phyloP scores from a whole-genome alignment of 352 stramenopile genomes.

The Pythium vanterpoolii region DNA sequence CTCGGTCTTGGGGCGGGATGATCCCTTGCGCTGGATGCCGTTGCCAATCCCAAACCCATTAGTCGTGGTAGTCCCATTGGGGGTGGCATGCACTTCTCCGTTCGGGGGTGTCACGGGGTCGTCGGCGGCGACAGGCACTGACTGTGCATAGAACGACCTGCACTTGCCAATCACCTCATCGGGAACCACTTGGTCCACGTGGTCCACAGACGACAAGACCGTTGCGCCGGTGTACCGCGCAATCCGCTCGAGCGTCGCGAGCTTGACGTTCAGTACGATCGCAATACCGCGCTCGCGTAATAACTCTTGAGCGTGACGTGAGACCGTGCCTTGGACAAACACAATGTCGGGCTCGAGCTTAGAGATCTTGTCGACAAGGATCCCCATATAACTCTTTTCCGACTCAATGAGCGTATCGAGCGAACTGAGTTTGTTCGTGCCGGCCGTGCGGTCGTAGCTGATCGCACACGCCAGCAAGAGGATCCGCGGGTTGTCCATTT shows the following conservation, averaged over 20 bases:
- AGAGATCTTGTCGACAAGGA: constrained; percentile 96
- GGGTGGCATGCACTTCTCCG: background rate
- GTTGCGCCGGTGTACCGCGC: constrained; percentile 91
- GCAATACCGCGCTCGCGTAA: constrained; percentile 88
- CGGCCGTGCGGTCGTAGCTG: constrained; percentile 91
- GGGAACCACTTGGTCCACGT: constrained; percentile 72
- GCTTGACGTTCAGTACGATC: constrained; percentile 95
- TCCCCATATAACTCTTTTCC: constrained; percentile 97
- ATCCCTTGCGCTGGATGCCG: constrained; percentile 12
- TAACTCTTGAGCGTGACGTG: constrained; percentile 91
- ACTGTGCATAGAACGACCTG: constrained; percentile 65
- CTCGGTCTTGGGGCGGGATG: constrained; percentile 45
- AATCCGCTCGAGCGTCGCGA: constrained; percentile 90
- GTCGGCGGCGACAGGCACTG: constrained; percentile 45
- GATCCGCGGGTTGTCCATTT: constrained; percentile 95
- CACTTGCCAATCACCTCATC: constrained; percentile 61
- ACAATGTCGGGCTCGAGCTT: constrained; percentile 94
- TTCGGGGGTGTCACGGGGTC: constrained; percentile 3
- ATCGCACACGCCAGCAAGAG: constrained; percentile 95
- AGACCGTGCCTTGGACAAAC: constrained; percentile 90
- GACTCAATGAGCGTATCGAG: constrained; percentile 96
- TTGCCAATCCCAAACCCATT: constrained; percentile 12
- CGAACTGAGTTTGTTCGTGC: constrained; percentile 87
- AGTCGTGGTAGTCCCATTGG: background rate
- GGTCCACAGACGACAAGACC: constrained; percentile 91